phyloP scores from a whole-genome alignment of 495 filamentous ascomycete species.

The Neurospora intermedia region DNA sequence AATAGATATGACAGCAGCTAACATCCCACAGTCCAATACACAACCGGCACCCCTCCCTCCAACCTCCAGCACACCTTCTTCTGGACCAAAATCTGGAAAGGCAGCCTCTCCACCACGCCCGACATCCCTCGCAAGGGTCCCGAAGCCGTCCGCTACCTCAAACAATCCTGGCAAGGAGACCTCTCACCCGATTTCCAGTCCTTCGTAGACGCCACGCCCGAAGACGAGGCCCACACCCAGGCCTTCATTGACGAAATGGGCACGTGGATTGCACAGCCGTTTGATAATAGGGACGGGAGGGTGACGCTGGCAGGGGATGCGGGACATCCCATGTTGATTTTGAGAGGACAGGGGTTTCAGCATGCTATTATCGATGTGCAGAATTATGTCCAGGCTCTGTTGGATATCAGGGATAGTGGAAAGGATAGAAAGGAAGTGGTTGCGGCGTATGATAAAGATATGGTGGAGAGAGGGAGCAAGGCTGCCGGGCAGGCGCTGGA shows the following conservation, averaged over 20 bases:
- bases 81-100: slow-evolving; percentile 25
- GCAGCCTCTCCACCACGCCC: slow-evolving; percentile 9
- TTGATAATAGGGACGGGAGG: slow-evolving; percentile 38
- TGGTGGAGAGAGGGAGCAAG: slow-evolving; percentile 35
- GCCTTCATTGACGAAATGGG: slow-evolving; percentile 23
- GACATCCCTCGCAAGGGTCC: background rate
- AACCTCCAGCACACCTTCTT: slow-evolving; percentile 14
- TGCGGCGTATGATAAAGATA: slow-evolving; percentile 35
- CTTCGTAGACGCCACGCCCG: slow-evolving; percentile 31
- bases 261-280: slow-evolving; percentile 26
- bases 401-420: slow-evolving; percentile 10
- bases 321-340: slow-evolving; percentile 47
- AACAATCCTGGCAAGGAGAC: slow-evolving; percentile 21
- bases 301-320: slow-evolving; percentile 48
- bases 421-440: slow-evolving; percentile 19
- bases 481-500: slow-evolving; percentile 25
- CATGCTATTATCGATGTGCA: slow-evolving; percentile 36
- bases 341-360: slow-evolving; percentile 45
- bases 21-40: slow-evolving; percentile 4
- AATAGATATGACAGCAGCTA: background rate
- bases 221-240: slow-evolving; percentile 12
- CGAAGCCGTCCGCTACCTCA: slow-evolving; percentile 28
- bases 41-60: slow-evolving; percentile 1
- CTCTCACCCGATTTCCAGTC: slow-evolving; percentile 28
- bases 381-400: slow-evolving; percentile 27